Conservation (phyloP, 2,329 filamentous ascomycete genomes). For the Sclerotiophoma versabilis region DNA sequence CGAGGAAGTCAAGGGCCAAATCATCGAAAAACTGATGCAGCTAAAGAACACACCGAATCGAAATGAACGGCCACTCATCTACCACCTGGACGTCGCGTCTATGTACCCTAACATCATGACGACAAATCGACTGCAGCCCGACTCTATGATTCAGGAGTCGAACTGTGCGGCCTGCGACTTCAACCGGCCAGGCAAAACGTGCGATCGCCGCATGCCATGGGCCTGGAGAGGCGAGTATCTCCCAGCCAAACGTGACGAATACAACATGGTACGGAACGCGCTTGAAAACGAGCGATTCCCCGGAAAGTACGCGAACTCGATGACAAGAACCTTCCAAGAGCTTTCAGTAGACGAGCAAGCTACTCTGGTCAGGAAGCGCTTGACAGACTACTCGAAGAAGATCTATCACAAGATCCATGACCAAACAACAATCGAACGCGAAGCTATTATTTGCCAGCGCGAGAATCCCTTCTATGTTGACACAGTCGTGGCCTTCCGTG, state of each 20-base stretch:
- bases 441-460: constrained; percentile 97
- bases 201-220: constrained; percentile 93
- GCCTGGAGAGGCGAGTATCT: constrained; percentile 98
- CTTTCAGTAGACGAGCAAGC: constrained; percentile 84
- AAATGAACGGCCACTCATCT: constrained; percentile 86
- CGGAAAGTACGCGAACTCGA: constrained; percentile 73
- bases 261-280: constrained; percentile 97
- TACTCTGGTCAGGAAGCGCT: constrained; percentile 78
- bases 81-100: constrained; percentile 96
- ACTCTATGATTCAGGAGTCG: constrained; percentile 98
- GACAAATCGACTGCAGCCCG: constrained; percentile 93
- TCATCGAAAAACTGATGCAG: constrained; percentile 71
- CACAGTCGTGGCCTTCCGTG: constrained; percentile 93
- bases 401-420: constrained; percentile 99
- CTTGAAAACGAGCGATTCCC: constrained; percentile 94
- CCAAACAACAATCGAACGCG: constrained; percentile 86
- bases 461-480: constrained; percentile 99
- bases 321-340: constrained; percentile 79
- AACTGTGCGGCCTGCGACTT: constrained; percentile 98
- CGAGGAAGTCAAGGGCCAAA: constrained; percentile 77
- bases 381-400: constrained; percentile 95
- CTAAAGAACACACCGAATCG: constrained; percentile 85
- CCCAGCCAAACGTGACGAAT: constrained; percentile 94
- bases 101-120: constrained; percentile 99
- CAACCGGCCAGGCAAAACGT: constrained; percentile 96